These are phyloP conservation scores for Coix lacrymajobi DNA, from an alignment of 176 grass and related monocot genomes.

Conservation along the genomic window DNA sequence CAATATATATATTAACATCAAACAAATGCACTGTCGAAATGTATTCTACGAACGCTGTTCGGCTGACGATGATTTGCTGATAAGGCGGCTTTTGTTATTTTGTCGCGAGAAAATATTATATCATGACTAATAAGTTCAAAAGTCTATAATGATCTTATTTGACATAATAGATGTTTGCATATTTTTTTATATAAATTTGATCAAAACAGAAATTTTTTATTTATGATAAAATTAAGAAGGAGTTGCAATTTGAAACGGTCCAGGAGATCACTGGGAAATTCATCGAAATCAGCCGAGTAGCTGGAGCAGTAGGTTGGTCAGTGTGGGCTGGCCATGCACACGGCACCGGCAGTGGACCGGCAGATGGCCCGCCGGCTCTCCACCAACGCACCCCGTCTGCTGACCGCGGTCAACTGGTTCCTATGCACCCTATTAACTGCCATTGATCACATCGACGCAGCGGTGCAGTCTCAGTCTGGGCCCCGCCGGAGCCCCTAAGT, in stretches of 20 bases:
- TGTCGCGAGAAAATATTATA: too few species aligned
- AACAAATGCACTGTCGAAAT: too few species aligned
- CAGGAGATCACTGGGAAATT: neutral
- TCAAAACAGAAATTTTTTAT: too few species aligned
- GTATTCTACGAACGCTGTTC: too few species aligned
- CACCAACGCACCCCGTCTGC: neutral
- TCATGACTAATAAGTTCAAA: too few species aligned
- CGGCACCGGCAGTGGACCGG: neutral
- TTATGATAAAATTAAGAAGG: neutral
- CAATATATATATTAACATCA: too few species aligned
- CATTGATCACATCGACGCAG: slow-evolving; percentile 17
- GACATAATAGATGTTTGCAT: too few species aligned
- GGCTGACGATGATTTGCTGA: too few species aligned
- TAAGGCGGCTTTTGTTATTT: too few species aligned
- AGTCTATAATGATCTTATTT: too few species aligned
- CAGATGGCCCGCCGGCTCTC: neutral
- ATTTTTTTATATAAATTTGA: too few species aligned
- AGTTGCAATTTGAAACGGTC: neutral
- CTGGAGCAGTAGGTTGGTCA: neutral
- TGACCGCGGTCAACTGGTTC: slow-evolving; percentile 31
- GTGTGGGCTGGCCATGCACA: neutral
- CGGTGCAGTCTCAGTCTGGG: neutral
- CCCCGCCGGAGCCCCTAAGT: slow-evolving; percentile 9
- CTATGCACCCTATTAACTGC: slow-evolving; percentile 4
- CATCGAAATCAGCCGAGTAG: neutral